Conservation (phyloP, 306 rosid genomes). For the Corylus americana region DNA sequence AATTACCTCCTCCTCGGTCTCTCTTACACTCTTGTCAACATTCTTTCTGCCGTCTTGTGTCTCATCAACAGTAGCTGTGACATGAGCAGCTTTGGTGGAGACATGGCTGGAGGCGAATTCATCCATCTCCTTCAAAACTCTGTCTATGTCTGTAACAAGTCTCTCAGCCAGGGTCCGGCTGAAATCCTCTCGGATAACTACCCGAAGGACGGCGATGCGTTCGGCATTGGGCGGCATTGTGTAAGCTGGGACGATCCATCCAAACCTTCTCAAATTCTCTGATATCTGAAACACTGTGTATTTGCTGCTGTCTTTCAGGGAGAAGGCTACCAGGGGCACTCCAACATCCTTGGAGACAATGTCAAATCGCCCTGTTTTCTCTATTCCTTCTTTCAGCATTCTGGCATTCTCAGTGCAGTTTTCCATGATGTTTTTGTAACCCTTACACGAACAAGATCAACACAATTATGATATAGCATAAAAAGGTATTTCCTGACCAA, state of each 20-base stretch:
- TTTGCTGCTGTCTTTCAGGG: conserved; percentile 72
- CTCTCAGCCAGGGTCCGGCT: conserved; percentile 74
- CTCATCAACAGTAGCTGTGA: conserved; percentile 40
- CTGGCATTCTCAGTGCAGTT: conserved; percentile 70
- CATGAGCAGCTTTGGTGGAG: conserved; percentile 43
- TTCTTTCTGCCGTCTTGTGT: conserved; percentile 21
- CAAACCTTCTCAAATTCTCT: conserved; percentile 58
- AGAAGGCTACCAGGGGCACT: conserved; percentile 77
- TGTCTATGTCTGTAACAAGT: conserved; percentile 62
- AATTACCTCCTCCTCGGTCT: conserved; percentile 40
- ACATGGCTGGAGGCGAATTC: conserved; percentile 43
- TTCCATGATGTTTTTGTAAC: conserved; percentile 72
- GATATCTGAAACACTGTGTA: conserved; percentile 79
- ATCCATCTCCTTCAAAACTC: conserved; percentile 59
- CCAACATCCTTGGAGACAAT: conserved; percentile 78
- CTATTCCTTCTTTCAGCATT: conserved; percentile 57
- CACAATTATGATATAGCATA: background rate
- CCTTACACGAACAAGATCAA: conserved; percentile 33
- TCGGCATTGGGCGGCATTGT: conserved; percentile 78
- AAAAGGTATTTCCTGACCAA: background rate
- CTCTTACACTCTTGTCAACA: conserved; percentile 39
- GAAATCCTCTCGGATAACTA: conserved; percentile 90
- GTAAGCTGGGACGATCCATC: conserved; percentile 96
- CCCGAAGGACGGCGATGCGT: conserved; percentile 68
- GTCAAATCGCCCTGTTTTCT: conserved; percentile 58